Percentiles rank a stretch among this genome's conserved stretches.
phyloP scores from a whole-genome alignment of 805 yeast species.

The Metschnikowia colocasiae region DNA sequence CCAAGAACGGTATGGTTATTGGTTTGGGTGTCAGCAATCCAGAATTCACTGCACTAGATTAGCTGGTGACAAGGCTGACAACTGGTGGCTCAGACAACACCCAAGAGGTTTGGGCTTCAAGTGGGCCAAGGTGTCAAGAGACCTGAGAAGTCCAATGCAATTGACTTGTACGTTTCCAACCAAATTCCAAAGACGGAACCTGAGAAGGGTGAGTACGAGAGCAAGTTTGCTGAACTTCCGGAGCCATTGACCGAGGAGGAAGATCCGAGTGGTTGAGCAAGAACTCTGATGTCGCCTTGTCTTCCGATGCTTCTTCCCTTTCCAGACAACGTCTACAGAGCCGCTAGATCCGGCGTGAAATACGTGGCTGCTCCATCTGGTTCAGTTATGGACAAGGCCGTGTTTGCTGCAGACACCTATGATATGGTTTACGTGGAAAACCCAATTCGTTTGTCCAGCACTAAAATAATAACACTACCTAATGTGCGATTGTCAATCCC shows the following conservation, averaged over 20 bases:
- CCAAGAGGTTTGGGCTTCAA: conserved; percentile 87
- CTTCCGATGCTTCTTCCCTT: conserved; percentile 99
- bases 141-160: conserved; percentile 97
- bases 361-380: conserved; percentile 97
- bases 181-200: conserved; percentile 92
- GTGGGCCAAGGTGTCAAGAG: conserved; percentile 97
- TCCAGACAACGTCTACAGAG: conserved; percentile 98
- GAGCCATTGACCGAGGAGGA: conserved; percentile 77
- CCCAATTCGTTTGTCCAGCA: conserved; percentile 97
- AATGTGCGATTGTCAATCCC: not conserved
- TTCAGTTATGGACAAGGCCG: conserved; percentile 96
- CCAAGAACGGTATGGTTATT: conserved; percentile 98
- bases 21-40: conserved; percentile 99
- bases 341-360: conserved; percentile 94
- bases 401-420: conserved; percentile 86
- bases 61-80: conserved; percentile 99
- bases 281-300: conserved; percentile 80
- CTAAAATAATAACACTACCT: conserved; percentile 31
- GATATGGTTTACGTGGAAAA: conserved; percentile 92
- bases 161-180: conserved; percentile 86
- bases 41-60: conserved; percentile 98
- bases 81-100: conserved; percentile 99
- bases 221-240: conserved; percentile 83
- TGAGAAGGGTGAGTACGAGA: conserved; percentile 86
- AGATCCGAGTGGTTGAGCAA: conserved; percentile 82